A percentile compares a stretch with the other conserved stretches of the same genome.
phyloP scores from a whole-genome alignment of 2,329 filamentous ascomycete genomes.

The Penicillium corylophilum region DNA sequence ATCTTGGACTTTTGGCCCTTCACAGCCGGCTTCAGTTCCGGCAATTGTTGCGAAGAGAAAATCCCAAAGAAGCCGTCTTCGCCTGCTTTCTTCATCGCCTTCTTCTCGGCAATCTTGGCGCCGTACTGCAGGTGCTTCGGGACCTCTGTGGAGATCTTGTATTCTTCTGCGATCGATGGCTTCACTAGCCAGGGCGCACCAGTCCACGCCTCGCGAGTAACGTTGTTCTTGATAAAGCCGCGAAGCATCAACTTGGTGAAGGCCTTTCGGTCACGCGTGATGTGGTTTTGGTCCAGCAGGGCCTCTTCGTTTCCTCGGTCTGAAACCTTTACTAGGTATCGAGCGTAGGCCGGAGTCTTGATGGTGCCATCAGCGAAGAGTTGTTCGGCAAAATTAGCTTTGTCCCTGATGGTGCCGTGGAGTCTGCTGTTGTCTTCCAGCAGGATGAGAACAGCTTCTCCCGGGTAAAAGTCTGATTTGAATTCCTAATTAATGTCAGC shows the following conservation, averaged over 20 bases:
- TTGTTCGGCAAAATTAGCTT: constrained; percentile 69
- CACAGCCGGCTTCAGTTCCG: constrained; percentile 70
- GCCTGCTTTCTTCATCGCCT: constrained; percentile 63
- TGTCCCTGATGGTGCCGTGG: constrained; percentile 78
- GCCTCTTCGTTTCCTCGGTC: constrained; percentile 69
- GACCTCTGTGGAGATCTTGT: constrained; percentile 83
- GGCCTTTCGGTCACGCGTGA: constrained; percentile 81
- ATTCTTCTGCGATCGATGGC: constrained; percentile 75
- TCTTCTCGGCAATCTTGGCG: constrained; percentile 73
- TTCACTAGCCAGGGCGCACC: constrained; percentile 98
- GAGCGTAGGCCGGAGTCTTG: constrained; percentile 66
- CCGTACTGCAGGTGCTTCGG: constrained; percentile 81
- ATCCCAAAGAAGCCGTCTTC: constrained; percentile 53
- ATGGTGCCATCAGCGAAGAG: constrained; percentile 65
- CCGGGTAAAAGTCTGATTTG: constrained; percentile 86
- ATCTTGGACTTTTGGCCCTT: constrained; percentile 67
- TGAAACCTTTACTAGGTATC: constrained; percentile 77
- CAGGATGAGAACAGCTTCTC: constrained; percentile 76
- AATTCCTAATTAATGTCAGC: constrained; percentile 56
- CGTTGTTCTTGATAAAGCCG: constrained; percentile 91
- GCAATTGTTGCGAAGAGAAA: constrained; percentile 57
- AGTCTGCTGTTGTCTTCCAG: constrained; percentile 67
- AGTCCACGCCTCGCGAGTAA: constrained; percentile 88
- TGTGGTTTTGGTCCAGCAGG: constrained; percentile 75
- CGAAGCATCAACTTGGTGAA: constrained; percentile 94